Evolutionary conservation across 2,329 filamentous ascomycete species (phyloP).

Genomic region (Fusarium sp.): DNA sequence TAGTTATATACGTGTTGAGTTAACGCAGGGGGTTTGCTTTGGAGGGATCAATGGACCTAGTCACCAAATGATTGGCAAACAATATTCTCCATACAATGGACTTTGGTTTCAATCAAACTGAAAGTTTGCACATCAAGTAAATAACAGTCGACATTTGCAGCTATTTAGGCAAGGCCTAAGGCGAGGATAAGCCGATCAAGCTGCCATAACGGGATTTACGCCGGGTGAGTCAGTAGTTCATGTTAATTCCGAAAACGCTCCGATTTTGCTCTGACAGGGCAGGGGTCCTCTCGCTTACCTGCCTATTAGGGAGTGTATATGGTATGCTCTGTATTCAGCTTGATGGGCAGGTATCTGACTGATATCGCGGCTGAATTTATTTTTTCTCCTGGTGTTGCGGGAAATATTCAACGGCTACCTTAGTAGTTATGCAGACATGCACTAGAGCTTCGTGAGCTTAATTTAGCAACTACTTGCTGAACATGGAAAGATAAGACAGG

Average conservation of each 20-base stretch:
- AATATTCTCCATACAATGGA: no score
- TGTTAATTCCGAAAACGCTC: constrained; percentile 5
- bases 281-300: background rate
- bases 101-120: background rate
- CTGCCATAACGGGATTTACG: constrained; percentile 25
- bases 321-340: background rate
- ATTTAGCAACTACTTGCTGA: background rate
- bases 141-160: background rate
- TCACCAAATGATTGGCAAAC: background rate
- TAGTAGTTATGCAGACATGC: background rate
- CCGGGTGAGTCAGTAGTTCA: constrained; percentile 33
- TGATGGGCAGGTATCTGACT: background rate
- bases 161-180: background rate
- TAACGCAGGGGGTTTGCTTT: background rate
- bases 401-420: background rate
- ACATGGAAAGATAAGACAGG: background rate
- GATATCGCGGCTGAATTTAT: background rate
- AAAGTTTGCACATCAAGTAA: background rate
- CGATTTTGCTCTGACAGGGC: background rate
- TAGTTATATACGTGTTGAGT: background rate
- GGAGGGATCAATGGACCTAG: background rate
- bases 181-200: constrained; percentile 2
- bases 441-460: background rate
- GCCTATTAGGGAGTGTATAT: background rate
- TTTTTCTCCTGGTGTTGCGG: background rate